Conservation (phyloP, 345 rosid species). For the Populus alba region DNA sequence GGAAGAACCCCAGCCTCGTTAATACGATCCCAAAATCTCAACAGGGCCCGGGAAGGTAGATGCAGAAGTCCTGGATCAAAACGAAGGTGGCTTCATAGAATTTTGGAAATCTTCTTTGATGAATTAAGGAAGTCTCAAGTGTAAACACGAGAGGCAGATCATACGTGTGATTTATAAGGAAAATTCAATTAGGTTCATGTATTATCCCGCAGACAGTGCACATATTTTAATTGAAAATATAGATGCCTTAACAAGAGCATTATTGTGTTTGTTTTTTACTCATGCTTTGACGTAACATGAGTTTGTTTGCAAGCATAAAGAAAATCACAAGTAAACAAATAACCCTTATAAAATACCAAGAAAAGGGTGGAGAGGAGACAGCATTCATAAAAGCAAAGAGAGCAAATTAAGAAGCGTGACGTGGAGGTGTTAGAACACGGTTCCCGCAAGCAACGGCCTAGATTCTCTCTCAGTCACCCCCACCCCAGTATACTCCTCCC, state of each 20-base stretch:
- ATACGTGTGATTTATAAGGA: not conserved
- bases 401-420: constrained; percentile 20
- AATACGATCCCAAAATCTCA: no score
- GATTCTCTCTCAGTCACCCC: constrained; percentile 33
- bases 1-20: no score
- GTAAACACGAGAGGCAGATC: not conserved
- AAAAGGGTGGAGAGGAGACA: not conserved
- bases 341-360: not conserved
- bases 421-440: constrained; percentile 36
- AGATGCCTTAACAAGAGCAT: not conserved
- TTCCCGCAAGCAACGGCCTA: constrained; percentile 54
- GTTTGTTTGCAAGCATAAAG: not conserved
- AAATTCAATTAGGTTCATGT: not conserved
- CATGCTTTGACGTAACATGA: not conserved
- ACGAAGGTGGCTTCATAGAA: not conserved
- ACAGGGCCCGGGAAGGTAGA: no score
- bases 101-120: not conserved
- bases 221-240: not conserved
- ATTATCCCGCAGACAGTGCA: not conserved
- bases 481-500: not conserved
- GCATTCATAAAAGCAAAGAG: not conserved
- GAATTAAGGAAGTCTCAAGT: not conserved
- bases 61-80: no score
- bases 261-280: not conserved
- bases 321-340: not conserved